Evolutionary conservation across 768 basidiomycete species (phyloP).

Genomic region (Podaxis carcinomalis): DNA sequence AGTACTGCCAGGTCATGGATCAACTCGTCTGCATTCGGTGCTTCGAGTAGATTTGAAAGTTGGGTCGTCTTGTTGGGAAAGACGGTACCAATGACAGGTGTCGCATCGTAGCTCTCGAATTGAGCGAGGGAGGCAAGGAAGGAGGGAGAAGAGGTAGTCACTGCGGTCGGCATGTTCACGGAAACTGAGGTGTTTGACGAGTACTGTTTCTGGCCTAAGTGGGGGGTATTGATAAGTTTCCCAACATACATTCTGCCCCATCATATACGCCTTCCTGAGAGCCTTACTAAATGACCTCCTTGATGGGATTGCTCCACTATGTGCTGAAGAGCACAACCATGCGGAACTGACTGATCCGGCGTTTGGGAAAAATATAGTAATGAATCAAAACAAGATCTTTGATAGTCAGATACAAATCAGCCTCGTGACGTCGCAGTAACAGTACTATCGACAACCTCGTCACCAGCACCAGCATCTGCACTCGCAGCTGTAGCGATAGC

Average conservation of each 20-base stretch:
- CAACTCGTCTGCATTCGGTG: slow-evolving; percentile 43
- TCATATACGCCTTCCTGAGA: too few species aligned
- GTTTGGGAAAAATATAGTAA: too few species aligned
- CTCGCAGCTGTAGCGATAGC: neutral
- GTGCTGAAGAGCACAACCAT: too few species aligned
- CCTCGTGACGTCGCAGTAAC: neutral
- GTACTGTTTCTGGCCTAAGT: neutral
- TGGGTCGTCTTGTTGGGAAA: slow-evolving; percentile 42
- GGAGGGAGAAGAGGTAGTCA: slow-evolving; percentile 6
- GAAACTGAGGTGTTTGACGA: too few species aligned
- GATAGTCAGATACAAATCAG: neutral
- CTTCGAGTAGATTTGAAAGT: slow-evolving; percentile 39
- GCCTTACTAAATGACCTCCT: too few species aligned
- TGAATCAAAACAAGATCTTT: too few species aligned
- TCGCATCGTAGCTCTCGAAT: slow-evolving; percentile 34
- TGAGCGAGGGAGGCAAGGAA: slow-evolving; percentile 31
- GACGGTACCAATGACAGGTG: slow-evolving; percentile 53
- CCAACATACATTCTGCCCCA: neutral
- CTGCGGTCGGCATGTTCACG: neutral
- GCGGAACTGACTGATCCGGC: too few species aligned
- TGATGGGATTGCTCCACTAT: too few species aligned
- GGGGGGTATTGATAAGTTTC: neutral
- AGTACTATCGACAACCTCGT: neutral
- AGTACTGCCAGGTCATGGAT: slow-evolving; percentile 51
- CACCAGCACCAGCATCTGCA: neutral